Evolutionary conservation across 257 asterid genomes (phyloP), one percentile per base, ranked within the genome.

Genomic region (Schizonepeta tenuifolia): DNA sequence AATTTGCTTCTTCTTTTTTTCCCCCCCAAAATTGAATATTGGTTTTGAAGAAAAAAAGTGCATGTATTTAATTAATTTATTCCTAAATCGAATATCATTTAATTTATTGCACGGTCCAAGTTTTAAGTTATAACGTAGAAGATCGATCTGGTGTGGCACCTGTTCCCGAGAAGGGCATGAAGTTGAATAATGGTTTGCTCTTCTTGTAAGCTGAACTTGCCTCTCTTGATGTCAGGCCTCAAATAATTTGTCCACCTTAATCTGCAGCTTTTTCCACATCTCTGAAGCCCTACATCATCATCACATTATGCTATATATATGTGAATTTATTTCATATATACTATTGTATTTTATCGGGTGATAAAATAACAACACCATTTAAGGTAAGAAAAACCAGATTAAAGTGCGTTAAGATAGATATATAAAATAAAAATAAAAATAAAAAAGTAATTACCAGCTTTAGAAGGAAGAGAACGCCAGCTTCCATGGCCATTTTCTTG

Each of bases 241-340:
- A 83, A 54, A 53, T 83, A 83, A 36, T 83, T 80, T 0, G 73
- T 68, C 87, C 87, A 83, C 40, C 87, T 80, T 31, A 83, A 69
- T 59, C 87, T 83, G 79, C 87, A 83, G 59, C 87, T 83, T 33
- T 83, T 83, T 69, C 84, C 87, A 50, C 83, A 80, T 40, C 87
- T 75, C 17, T 49, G 50, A 55, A 83, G 85, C 69, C 85, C 87
- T 80, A 56, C 38, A n/a, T n/a, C n/a, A n/a, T n/a, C n/a, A n/a
- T n/a, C n/a, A n/a, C n/a, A n/a, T n/a, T n/a, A n/a, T n/a, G n/a
- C n/a, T n/a, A n/a, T n/a, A n/a, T n/a, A n/a, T n/a, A n/a, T n/a
- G 33, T 28, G 4, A 28, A 3, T 28, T 28, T 28, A 1, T 1
- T 28, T 28, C 3, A 1, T 3, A 28, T 28, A 5, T 28, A 5